Evolutionary conservation across 306 rosid species (phyloP).

Genomic region (Citrullus amarus): DNA sequence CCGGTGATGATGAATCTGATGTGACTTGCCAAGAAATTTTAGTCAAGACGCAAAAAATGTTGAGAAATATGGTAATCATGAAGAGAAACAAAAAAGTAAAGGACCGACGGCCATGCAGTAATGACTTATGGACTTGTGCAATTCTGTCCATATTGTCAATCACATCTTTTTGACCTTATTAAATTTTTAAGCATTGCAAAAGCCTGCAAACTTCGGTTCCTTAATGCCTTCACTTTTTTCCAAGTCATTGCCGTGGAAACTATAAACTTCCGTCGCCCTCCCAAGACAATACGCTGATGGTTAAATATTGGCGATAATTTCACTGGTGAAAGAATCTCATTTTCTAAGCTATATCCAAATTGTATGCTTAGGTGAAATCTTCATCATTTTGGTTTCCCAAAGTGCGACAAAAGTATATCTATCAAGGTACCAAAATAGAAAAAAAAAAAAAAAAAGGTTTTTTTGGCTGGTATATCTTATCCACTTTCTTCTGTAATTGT

Average conservation of each 20-base stretch:
- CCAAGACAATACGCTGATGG: background rate
- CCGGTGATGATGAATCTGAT: background rate
- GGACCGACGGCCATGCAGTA: background rate
- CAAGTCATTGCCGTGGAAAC: background rate
- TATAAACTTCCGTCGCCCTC: background rate
- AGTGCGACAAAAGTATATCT: background rate
- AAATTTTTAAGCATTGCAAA: background rate
- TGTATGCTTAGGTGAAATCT: background rate
- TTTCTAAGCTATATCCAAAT: background rate
- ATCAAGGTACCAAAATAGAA: background rate
- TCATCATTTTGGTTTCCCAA: background rate
- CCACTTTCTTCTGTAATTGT: background rate
- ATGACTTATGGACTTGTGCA: background rate
- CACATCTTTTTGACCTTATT: background rate
- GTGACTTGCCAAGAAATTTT: background rate
- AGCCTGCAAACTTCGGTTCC: background rate
- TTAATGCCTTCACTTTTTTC: background rate
- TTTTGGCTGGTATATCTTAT: background rate
- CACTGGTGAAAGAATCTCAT: background rate
- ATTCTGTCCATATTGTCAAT: background rate
- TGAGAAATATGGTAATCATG: background rate
- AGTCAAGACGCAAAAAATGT: background rate
- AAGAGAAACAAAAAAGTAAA: background rate
- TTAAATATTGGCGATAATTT: background rate
- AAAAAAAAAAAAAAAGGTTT: background rate